Evolutionary conservation across 2,329 filamentous ascomycete species (phyloP).

Genomic region (Lasiodiplodia sp.): DNA sequence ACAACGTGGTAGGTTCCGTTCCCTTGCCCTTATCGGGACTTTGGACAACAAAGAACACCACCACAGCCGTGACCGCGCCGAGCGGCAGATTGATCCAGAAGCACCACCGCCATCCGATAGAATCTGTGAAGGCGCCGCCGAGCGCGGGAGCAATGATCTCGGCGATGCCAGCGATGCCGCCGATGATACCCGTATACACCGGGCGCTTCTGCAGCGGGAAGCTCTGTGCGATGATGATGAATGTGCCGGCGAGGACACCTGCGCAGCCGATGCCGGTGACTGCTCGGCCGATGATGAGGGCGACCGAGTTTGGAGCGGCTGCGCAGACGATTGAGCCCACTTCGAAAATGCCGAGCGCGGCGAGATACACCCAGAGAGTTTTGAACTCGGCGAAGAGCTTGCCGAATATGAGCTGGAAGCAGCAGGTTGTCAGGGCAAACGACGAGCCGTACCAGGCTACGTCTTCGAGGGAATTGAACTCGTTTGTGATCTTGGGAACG

Average conservation of each 20-base stretch:
- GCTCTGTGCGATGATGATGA: conserved; percentile 37
- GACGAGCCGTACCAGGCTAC: conserved; percentile 29
- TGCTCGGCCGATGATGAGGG: conserved; percentile 60
- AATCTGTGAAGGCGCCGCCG: conserved; percentile 32
- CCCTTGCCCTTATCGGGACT: conserved; percentile 32
- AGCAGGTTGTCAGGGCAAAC: conserved; percentile 32
- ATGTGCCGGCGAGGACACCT: conserved; percentile 54
- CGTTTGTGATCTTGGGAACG: not conserved
- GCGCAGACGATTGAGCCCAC: conserved; percentile 63
- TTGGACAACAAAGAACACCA: conserved; percentile 33
- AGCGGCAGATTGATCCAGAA: conserved; percentile 38
- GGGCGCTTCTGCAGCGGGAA: conserved; percentile 52
- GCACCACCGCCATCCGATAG: conserved; percentile 35
- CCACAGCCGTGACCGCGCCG: conserved; percentile 39
- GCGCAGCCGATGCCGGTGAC: conserved; percentile 59
- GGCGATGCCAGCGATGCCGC: conserved; percentile 30
- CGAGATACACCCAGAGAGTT: conserved; percentile 50
- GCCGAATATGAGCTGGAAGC: too few relatives aligned
- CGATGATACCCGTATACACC: conserved; percentile 33
- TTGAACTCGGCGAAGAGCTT: too few relatives aligned
- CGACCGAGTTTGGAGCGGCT: conserved; percentile 53
- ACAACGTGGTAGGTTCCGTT: too few relatives aligned
- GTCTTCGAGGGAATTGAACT: not conserved
- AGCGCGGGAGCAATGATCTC: conserved; percentile 35
- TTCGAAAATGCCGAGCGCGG: conserved; percentile 54